phyloP scores from a whole-genome alignment of 148 eudicot genomes.

The Silene conica region DNA sequence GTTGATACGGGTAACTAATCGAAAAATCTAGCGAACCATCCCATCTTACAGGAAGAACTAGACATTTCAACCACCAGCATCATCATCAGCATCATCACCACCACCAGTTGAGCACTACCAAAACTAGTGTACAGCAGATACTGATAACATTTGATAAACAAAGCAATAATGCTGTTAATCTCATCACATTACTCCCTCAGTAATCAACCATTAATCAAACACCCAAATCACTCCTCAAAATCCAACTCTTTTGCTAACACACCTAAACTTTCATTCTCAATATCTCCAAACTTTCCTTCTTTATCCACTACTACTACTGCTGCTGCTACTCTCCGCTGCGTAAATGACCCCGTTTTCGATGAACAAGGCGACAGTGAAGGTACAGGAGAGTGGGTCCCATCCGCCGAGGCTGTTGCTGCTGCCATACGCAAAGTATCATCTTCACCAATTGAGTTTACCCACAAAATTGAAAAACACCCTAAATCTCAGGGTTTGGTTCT shows the following conservation, averaged over 20 bases:
- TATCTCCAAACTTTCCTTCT: constrained; percentile 4
- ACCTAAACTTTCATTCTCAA: not conserved
- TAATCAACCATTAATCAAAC: constrained; percentile 19
- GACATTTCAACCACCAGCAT: too few species aligned
- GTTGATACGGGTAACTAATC: too few species aligned
- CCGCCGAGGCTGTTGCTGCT: constrained; percentile 69
- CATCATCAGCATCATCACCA: too few species aligned
- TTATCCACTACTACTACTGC: not conserved
- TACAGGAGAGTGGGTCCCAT: constrained; percentile 34
- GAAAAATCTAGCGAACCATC: too few species aligned
- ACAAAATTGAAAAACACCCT: constrained; percentile 53
- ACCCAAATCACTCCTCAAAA: constrained; percentile 13
- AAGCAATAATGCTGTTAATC: constrained; percentile 23
- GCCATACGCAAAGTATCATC: constrained; percentile 65
- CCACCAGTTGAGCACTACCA: too few species aligned
- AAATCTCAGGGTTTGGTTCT: constrained; percentile 47
- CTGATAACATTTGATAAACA: not conserved
- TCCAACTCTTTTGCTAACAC: constrained; percentile 13
- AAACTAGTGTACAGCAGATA: too few species aligned
- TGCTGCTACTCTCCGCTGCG: constrained; percentile 29
- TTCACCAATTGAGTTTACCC: constrained; percentile 74
- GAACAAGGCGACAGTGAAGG: constrained; percentile 10
- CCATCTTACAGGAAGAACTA: too few species aligned
- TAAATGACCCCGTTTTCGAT: constrained; percentile 29
- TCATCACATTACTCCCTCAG: constrained; percentile 30